These are phyloP conservation scores for Ophiostoma novo-ulmi DNA, from an alignment of 2,329 filamentous ascomycete species.

Conservation along the genomic window DNA sequence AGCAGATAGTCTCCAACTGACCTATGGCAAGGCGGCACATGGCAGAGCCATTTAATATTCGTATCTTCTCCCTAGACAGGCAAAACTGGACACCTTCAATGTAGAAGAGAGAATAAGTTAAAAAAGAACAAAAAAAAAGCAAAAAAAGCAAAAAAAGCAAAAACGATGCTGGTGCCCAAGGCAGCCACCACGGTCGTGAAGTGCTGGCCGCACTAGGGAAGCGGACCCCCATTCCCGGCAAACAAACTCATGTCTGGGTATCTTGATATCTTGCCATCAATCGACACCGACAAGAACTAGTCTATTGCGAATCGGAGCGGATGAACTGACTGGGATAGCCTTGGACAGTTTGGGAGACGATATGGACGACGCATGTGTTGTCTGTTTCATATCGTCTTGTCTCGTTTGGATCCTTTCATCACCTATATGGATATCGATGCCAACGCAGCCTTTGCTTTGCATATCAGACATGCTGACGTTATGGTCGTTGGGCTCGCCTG, in stretches of 20 bases:
- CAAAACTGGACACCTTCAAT: background rate
- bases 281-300: background rate
- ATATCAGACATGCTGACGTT: background rate
- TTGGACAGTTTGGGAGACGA: background rate
- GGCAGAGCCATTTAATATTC: background rate
- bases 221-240: background rate
- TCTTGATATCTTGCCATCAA: background rate
- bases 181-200: background rate
- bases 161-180: background rate
- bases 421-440: background rate
- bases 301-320: background rate
- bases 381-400: background rate
- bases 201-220: background rate
- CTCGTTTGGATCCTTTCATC: background rate
- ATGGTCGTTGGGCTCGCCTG: background rate
- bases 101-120: background rate
- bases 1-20: background rate
- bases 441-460: background rate
- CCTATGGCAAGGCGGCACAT: slow-evolving; percentile 10
- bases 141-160: background rate
- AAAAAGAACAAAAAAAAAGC: too few relatives aligned
- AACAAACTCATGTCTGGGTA: background rate
- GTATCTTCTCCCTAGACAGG: background rate
- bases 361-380: background rate
- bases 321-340: background rate